Base-by-base conservation (phyloP, 805 yeast genomes). In the Groenewaldozyma salmanticensis region DNA sequence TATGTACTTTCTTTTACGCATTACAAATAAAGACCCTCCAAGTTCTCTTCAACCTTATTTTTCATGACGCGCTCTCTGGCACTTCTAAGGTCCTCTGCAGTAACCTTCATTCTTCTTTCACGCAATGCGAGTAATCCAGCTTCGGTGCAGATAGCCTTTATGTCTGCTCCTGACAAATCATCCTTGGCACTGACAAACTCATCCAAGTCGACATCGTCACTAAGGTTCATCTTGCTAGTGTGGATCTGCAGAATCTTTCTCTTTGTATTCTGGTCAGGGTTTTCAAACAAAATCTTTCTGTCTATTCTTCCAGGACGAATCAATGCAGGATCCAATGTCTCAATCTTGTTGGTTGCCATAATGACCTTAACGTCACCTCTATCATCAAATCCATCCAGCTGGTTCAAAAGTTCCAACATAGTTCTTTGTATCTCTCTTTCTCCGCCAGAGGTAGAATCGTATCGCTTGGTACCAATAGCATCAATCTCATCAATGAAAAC, bases 401-500 rank as follows among this genome's bases (percentile, higher is more conserved):
- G 97, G 62, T 90, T 90, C 57, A 90, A 74, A 55, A 90, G 68
- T 66, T 88, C 97, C 74, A 88, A 71, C 97, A 88, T 90, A 29
- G 97, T 90, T 70, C 97, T 79, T 68, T 90, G 97, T 49, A 90
- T 85, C 66, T 90, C 97, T 53, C 95, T 76, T 66, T 90, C 97
- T 59, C 97, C 97, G 34, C 97, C 96, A 17, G 94, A 81, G 4
- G 81, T 70, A 17, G 70, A 81, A 45, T 90, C 96, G 62, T 90
- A 88, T 64, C 99, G 79, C 62, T 90, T 90, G n/a, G 95, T 83
- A 64, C 98, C 99, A 59, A 92, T 92, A 35, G 99, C 97, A 65
- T 92, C 98, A 58, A 92, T 90, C 68, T 92, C 98, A 67, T 92
- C 98, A 51, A 92, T 92, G 58, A 92, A 92, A 29, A 92, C 96